These are phyloP conservation scores for Alternaria alternata DNA, from an alignment of 2,329 filamentous ascomycete species.

Conservation along the genomic window DNA sequence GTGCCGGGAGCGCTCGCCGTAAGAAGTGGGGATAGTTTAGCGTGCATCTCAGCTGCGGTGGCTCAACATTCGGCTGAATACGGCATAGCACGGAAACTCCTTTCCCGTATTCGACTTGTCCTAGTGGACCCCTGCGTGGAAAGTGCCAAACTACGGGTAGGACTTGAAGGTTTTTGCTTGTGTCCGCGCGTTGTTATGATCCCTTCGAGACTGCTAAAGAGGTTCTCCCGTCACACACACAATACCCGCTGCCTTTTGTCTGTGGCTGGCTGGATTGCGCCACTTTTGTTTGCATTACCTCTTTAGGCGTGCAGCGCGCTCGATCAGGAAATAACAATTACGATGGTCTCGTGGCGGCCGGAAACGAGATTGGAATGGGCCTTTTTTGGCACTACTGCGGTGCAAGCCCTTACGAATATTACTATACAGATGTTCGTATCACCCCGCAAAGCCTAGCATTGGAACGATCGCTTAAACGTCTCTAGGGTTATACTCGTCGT, in stretches of 20 bases:
- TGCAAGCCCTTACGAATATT: conserved; percentile 21
- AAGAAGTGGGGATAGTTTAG: not conserved
- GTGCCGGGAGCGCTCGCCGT: not conserved
- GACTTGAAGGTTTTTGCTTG: not conserved
- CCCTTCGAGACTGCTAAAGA: conserved; percentile 1
- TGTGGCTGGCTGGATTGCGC: conserved; percentile 3
- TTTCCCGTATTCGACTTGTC: not conserved
- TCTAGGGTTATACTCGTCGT: conserved; percentile 20
- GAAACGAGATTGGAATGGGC: conserved; percentile 21
- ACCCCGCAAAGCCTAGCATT: not conserved
- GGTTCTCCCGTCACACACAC: not conserved
- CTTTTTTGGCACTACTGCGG: conserved; percentile 24
- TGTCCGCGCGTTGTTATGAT: conserved; percentile 3
- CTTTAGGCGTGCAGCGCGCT: not conserved
- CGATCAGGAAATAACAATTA: not conserved
- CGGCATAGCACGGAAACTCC: conserved; percentile 2
- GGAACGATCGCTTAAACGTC: conserved; percentile 4
- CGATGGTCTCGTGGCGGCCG: conserved; percentile 11
- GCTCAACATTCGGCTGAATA: not conserved
- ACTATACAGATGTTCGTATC: conserved; percentile 26
- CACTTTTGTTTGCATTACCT: not conserved
- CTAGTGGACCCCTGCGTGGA: not conserved
- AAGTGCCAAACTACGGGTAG: not conserved
- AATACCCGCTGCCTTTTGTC: not conserved
- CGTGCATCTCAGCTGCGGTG: not conserved